Evolutionary conservation across 2,329 filamentous ascomycete species (phyloP).

Genomic region (Claviceps lovelessii): DNA sequence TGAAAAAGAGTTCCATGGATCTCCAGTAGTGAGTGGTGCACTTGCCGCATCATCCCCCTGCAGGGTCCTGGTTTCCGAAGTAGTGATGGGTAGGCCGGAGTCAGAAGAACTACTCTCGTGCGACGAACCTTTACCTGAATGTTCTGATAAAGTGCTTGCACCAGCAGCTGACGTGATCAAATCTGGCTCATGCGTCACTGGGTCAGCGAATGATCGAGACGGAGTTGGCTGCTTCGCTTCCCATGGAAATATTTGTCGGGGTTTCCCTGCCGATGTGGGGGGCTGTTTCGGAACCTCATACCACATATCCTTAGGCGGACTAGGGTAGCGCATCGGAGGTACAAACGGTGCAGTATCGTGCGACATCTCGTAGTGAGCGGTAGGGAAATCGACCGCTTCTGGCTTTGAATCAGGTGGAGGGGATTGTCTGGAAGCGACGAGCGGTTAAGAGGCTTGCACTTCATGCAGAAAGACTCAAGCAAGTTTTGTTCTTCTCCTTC

Average conservation of each 20-base stretch:
- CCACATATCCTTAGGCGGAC: slow-evolving; percentile 77
- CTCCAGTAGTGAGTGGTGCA: slow-evolving; percentile 9
- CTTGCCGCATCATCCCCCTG: background rate
- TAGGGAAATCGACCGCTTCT: slow-evolving; percentile 74
- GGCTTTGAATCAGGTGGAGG: slow-evolving; percentile 56
- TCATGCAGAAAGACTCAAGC: background rate
- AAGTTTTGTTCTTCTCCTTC: background rate
- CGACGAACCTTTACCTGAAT: background rate
- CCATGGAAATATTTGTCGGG: slow-evolving; percentile 79
- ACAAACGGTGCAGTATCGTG: slow-evolving; percentile 60
- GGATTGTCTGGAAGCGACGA: slow-evolving; percentile 35
- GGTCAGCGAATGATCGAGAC: slow-evolving; percentile 43
- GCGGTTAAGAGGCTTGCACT: slow-evolving; percentile 1
- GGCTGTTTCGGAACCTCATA: slow-evolving; percentile 63
- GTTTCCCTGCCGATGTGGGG: slow-evolving; percentile 36
- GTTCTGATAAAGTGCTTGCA: background rate
- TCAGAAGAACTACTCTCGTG: background rate
- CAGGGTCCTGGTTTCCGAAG: background rate
- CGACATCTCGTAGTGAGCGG: slow-evolving; percentile 70
- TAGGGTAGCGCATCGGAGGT: slow-evolving; percentile 62
- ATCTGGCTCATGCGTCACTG: slow-evolving; percentile 4
- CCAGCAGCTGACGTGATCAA: slow-evolving; percentile 13
- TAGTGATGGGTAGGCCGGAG: background rate
- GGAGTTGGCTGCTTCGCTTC: slow-evolving; percentile 52
- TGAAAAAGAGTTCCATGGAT: slow-evolving; percentile 61